phyloP scores from a whole-genome alignment of 2,329 filamentous ascomycete genomes.

The Penicillium psychrosexuale region DNA sequence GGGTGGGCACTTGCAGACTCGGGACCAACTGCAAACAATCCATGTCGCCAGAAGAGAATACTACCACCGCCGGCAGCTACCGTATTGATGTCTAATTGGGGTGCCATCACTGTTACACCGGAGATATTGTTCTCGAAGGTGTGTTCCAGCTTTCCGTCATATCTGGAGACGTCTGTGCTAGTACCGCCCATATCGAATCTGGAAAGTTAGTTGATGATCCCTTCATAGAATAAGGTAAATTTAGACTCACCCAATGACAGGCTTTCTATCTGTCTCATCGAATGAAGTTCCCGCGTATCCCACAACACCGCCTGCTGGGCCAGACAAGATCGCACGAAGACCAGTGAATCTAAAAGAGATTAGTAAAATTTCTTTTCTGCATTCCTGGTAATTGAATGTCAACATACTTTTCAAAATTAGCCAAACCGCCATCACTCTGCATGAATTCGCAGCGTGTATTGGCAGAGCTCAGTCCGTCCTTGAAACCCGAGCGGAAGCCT shows the following conservation, averaged over 20 bases:
- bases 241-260: conserved; percentile 57
- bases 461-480: conserved; percentile 54
- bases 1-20: conserved; percentile 90
- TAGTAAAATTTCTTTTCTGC: not conserved
- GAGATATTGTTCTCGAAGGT: conserved; percentile 93
- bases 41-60: conserved; percentile 78
- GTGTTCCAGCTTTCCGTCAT: conserved; percentile 84
- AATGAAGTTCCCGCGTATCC: conserved; percentile 86
- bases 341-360: not conserved
- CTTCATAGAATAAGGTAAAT: not conserved
- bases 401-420: not conserved
- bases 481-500: conserved; percentile 76
- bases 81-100: conserved; percentile 91
- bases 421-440: not conserved
- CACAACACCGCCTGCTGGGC: conserved; percentile 87
- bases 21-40: conserved; percentile 85
- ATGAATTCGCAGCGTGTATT: not conserved
- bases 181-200: conserved; percentile 91
- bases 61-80: conserved; percentile 77
- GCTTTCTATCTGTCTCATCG: conserved; percentile 70
- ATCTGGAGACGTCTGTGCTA: conserved; percentile 82
- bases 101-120: conserved; percentile 89
- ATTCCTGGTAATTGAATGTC: not conserved
- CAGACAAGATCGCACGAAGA: conserved; percentile 77
- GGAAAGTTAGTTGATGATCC: not conserved